Base-by-base conservation (phyloP, 768 basidiomycete species). In the Tricholomella constricta region DNA sequence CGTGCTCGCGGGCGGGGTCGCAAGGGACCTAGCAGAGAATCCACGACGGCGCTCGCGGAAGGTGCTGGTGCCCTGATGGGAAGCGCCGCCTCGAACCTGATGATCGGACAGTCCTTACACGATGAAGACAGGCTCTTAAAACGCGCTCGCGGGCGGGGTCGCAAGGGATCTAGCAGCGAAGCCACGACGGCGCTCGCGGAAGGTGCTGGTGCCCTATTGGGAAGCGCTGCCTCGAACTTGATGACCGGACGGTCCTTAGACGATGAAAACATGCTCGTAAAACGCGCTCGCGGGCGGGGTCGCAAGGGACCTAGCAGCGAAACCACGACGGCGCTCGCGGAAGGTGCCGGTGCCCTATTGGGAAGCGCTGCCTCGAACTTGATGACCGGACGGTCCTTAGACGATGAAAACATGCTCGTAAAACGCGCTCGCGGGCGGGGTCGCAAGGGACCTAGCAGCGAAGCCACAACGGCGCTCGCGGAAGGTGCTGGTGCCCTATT, bases 51-150 rank as follows among this genome's bases (percentile, higher is more conserved):
- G 0, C 50, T 51, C 19, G 50, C 50, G 41, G 38, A 54, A 11
- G 52, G 52, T 32, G 45, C 32, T 23, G 52, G 52, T 35, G 45
- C 52, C 10, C 40, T 54, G 15, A 38, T n/a, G 5, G 52, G 52
- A 12, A 29, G 15, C 19, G 45, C 25, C 27, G 45, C 52, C n/a
- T 46, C 52, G 12, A 31, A 47, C 6, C 23, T 26, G 3, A 26
- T 54, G 27, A 54, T 26, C 25, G 20, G 38, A 15, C 45, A 41
- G 3, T 40, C 47, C 37, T 36, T 47, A 19, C 36, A 45, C 34
- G 51, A 42, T 4, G 52, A 48, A 22, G 48, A 50, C 14, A 9
- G 15, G 6, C 43, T 54, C 12, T 15, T 47, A n/a, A n/a, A n/a
- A n/a, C n/a, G n/a, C 15, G 29, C 29, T 2, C 45, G 52, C 11